Evolutionary conservation across 352 stramenopile genomes (phyloP).

Genomic region (Phytophthora lateralis): DNA sequence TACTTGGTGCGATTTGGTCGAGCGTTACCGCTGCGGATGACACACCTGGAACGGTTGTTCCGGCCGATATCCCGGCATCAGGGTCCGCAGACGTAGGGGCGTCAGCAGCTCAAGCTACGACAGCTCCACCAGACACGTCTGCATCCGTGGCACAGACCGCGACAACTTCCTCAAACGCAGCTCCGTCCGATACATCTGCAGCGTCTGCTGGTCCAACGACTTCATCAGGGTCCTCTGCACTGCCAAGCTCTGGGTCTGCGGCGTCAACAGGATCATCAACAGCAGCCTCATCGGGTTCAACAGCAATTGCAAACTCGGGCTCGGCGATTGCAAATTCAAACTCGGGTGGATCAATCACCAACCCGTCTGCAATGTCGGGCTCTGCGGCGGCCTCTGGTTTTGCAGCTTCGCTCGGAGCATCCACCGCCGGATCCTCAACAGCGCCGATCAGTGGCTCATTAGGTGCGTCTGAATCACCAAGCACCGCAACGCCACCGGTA

Average conservation of each 20-base stretch:
- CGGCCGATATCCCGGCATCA: conserved; percentile 7
- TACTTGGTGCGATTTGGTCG: conserved; percentile 27
- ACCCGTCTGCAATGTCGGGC: neutral
- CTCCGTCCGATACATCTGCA: neutral
- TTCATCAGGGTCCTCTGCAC: neutral
- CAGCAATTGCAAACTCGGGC: neutral
- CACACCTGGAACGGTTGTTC: conserved; percentile 13
- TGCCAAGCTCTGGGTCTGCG: neutral
- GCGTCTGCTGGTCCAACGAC: neutral
- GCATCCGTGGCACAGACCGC: neutral
- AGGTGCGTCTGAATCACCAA: neutral
- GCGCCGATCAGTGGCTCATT: neutral
- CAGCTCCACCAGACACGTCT: neutral
- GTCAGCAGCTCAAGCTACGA: neutral
- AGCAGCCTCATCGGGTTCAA: neutral
- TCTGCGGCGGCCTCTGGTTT: neutral
- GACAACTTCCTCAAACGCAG: neutral
- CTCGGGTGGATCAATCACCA: neutral
- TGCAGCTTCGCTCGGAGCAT: neutral
- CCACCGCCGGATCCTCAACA: neutral
- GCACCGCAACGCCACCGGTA: neutral
- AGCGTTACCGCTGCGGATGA: conserved; percentile 13
- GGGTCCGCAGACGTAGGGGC: neutral
- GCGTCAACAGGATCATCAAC: neutral
- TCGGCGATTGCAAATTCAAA: neutral